Percentiles rank a stretch among this genome's conserved stretches.
Conservation (phyloP, 2,329 filamentous ascomycete genomes). For the Diaporthe sp. region DNA sequence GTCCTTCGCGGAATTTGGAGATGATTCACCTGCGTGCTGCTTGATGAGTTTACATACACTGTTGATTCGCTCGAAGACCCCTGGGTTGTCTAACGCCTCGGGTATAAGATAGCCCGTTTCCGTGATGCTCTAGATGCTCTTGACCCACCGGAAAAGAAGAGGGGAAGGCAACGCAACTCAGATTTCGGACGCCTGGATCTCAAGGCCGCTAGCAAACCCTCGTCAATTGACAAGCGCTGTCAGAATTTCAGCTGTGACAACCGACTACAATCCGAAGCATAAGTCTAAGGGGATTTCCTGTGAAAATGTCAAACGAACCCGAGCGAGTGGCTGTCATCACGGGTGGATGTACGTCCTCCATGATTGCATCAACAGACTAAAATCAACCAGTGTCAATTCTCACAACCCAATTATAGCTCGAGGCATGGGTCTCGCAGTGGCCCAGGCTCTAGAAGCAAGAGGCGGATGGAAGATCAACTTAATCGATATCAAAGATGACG, state of each 20-base stretch:
- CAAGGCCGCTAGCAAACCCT: not conserved
- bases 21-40: not conserved
- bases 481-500: slow-evolving; percentile 54
- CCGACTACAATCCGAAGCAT: too few relatives aligned
- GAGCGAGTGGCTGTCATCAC: slow-evolving; percentile 32
- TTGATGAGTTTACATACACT: not conserved
- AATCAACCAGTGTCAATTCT: not conserved
- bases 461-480: slow-evolving; percentile 56
- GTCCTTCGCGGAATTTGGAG: not conserved
- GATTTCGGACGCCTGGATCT: not conserved
- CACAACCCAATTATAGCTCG: slow-evolving; percentile 47
- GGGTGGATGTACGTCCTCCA: slow-evolving; percentile 26
- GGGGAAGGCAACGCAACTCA: not conserved
- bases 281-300: rapidly evolving
- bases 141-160: slow-evolving; percentile 3
- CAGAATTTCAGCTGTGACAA: rapidly evolving
- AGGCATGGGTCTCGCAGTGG: slow-evolving; percentile 59
- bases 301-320: not conserved
- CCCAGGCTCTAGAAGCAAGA: slow-evolving; percentile 52
- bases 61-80: not conserved
- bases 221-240: too few relatives aligned
- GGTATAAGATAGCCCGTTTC: slow-evolving; percentile 28
- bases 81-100: not conserved
- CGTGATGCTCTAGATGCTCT: not conserved
- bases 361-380: not conserved